Evolutionary conservation across 1,284 basidiomycete genomes (phyloP).

Genomic region (Cutaneotrichosporon cyanovorans): DNA sequence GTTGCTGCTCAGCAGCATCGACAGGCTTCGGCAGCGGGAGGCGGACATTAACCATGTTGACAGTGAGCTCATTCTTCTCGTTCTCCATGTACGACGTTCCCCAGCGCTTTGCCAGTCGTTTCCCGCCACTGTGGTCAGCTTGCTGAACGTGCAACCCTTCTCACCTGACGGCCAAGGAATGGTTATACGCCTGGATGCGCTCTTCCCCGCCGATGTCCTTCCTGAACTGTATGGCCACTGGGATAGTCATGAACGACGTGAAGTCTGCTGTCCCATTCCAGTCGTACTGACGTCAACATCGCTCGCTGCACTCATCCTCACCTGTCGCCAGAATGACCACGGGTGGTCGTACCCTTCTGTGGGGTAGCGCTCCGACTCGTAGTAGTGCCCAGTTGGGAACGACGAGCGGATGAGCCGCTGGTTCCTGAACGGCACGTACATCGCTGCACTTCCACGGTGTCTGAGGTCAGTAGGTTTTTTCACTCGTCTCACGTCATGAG

Average conservation of each 20-base stretch:
- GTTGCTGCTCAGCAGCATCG: constrained; percentile 17
- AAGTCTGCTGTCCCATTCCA: constrained; percentile 39
- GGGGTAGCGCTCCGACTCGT: constrained; percentile 49
- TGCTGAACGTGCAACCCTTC: neutral
- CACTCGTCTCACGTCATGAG: constrained; percentile 43
- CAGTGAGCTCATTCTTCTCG: constrained; percentile 57
- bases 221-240: constrained; percentile 65
- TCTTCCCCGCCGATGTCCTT: constrained; percentile 74
- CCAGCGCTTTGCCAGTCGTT: constrained; percentile 56
- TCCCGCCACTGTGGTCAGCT: constrained; percentile 53
- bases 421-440: constrained; percentile 73
- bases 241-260: constrained; percentile 23
- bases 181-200: constrained; percentile 68
- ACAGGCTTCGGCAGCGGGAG: constrained; percentile 33
- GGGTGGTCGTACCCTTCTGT: constrained; percentile 20
- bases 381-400: constrained; percentile 63
- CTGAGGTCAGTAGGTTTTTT: constrained; percentile 34
- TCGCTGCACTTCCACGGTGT: constrained; percentile 61
- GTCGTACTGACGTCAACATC: constrained; percentile 32
- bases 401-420: constrained; percentile 67
- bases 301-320: constrained; percentile 45
- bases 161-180: constrained; percentile 57
- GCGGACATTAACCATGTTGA: constrained; percentile 58
- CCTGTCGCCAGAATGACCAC: constrained; percentile 50
- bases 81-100: constrained; percentile 59